Base-by-base conservation (phyloP, 352 stramenopile species). In the Pythium plurisporium region DNA sequence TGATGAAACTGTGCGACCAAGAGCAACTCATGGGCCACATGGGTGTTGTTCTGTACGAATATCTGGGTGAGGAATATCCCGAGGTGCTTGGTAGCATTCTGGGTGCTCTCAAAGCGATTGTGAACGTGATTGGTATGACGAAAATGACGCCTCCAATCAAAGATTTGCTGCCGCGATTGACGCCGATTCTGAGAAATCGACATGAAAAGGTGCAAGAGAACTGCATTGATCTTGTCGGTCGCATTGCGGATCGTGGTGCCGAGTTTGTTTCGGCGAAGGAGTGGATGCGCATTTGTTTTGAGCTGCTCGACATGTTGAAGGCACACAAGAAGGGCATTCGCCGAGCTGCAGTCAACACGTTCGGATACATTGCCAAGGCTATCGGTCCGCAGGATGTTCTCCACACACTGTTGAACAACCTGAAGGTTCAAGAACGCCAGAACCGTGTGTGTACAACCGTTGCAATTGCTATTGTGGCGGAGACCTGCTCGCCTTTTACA, bases 281-380 rank as follows among this genome's bases (percentile, higher is more conserved):
- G 83, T 99, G 97, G 97, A 99, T 99, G 96, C 89, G 97, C 12
- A 99, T 99, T 53, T 99, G 97, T 75, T 99, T 99, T 62, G 97
- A 99, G 71, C 77, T 99, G 30, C 79, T 99, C 30, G 97, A 99
- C 57, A 98, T 99, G 86, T 81, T 99, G 1, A 99, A 99, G 70
- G 97, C 97, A 0, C 96, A 99, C 76, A 99, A 99, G 74, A 99
- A 99, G 76, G 92, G 93, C 11, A 99, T 99, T 65, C 91, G 96
- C 8, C 88, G 97, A 58, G 97, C 97, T 25, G 91, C 96, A 15
- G 97, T 99, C 5, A 99, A 98, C 79, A 99, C 97, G 22, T 99
- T 99, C 69, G 97, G 97, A 9, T 99, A 99, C 74, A 99, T 99
- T 74, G 97, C 97, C 30, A 96, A 97, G 79, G 97, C 97, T 0